Base-by-base conservation (phyloP, 139 green algal species). In the Chlamydomonas eustigma region DNA sequence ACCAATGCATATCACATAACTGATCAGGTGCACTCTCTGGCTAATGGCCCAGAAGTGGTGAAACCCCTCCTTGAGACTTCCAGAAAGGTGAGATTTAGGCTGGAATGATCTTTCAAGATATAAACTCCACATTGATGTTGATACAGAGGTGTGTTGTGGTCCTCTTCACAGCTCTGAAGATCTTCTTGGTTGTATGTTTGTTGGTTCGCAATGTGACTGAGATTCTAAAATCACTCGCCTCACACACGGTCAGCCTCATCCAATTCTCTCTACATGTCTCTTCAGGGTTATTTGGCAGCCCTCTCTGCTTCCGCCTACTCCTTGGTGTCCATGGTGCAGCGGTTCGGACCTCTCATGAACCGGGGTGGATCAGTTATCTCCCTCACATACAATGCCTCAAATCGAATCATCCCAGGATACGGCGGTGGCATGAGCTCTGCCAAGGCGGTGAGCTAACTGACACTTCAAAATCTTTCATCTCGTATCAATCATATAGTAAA, bases 1-100 rank as follows among this genome's bases (percentile, higher is more conserved):
- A 28, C 50, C 50, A 28, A 28, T 63, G 18, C 18, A 18, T 22
- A 63, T n/a, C n/a, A n/a, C n/a, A n/a, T 76, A 50, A 36, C 68
- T 2, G 3, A 24, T 12, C 79, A 91, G 86, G 84, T 99, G 51
- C 96, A 99, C 88, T 98, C 94, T 3, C 90, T 99, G 44, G 96
- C 96, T 71, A 99, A 99, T 84, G 96, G 96, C 22, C 96, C 96
- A 38, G 96, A 99, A 86, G 96, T 99, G 28, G 81, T 84, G 18
- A 99, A 99, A 84, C 88, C 92, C 8, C 89, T 99, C 63, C 88
- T 99, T 70, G 94, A 99, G 84, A 98, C 94, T 3, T 95, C 86
- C 2, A 88, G 95, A 71, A 86, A 87, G 81, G 81, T 80, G 28
- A 2, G 71, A n/a, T n/a, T n/a, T n/a, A n/a, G n/a, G n/a, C n/a